These are phyloP conservation scores for Colletotrichum sp. DNA, from an alignment of 2,329 filamentous ascomycete species.

Conservation along the genomic window DNA sequence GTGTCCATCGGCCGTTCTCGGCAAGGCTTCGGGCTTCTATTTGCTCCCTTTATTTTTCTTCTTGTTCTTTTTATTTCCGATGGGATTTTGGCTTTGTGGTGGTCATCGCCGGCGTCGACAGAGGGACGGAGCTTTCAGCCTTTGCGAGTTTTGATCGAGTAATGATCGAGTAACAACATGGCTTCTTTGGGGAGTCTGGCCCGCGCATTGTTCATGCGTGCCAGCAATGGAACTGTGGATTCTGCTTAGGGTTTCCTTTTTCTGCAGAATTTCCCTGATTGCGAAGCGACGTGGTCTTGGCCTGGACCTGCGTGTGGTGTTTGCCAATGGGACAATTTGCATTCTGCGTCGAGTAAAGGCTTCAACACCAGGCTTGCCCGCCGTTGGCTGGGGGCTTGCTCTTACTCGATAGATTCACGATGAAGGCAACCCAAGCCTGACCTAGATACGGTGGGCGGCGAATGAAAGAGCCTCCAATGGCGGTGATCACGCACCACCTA, in stretches of 20 bases:
- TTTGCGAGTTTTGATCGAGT: constrained; percentile 48
- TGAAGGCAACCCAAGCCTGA: neutral
- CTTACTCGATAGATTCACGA: constrained; percentile 12
- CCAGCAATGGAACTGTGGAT: neutral
- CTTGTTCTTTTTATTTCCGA: neutral
- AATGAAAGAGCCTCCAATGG: neutral
- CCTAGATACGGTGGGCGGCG: too few relatives aligned
- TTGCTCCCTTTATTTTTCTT: neutral
- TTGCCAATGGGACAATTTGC: neutral
- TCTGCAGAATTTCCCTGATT: neutral
- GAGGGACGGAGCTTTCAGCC: constrained; percentile 1
- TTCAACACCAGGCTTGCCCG: neutral
- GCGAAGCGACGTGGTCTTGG: neutral
- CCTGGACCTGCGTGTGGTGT: neutral
- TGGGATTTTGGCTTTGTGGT: neutral
- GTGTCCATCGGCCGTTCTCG: constrained; percentile 6
- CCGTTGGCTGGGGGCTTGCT: neutral
- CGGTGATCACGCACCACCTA: neutral
- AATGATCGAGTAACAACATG: constrained; percentile 45
- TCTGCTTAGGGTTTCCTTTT: neutral
- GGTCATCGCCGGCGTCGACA: neutral
- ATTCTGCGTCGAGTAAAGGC: neutral
- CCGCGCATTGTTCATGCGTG: neutral
- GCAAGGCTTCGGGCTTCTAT: neutral
- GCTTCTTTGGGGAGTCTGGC: neutral